Conservation (phyloP, 148 eudicot genomes). For the Agrostemma githago region DNA sequence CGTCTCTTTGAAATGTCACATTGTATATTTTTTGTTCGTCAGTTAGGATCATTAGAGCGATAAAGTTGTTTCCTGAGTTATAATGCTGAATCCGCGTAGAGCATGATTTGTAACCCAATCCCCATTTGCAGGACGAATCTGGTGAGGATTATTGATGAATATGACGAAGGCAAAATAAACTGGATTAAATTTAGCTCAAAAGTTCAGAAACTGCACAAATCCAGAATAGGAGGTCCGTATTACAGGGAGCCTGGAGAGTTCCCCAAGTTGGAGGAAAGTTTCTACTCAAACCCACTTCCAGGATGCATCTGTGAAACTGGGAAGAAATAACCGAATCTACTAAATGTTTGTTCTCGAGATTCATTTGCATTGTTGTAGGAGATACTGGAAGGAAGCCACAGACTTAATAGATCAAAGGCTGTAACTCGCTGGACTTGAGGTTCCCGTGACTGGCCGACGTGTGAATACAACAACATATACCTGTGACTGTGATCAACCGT, state of each 20-base stretch:
- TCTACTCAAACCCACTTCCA: constrained; percentile 92
- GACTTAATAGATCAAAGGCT: neutral
- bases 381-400: neutral
- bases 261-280: constrained; percentile 93
- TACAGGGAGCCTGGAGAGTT: constrained; percentile 72
- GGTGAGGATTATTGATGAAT: constrained; percentile 67
- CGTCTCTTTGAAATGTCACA: neutral
- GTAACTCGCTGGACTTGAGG: neutral
- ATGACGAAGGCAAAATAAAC: constrained; percentile 62
- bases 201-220: constrained; percentile 71
- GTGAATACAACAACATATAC: neutral
- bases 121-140: constrained; percentile 61
- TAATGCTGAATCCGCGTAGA: neutral
- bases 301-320: constrained; percentile 73
- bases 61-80: neutral
- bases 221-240: constrained; percentile 69
- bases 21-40: neutral
- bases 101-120: neutral
- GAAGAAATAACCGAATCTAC: constrained; percentile 15
- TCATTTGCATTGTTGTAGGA: neutral
- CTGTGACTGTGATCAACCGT: neutral
- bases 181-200: constrained; percentile 76
- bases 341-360: neutral
- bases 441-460: neutral
- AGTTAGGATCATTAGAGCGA: neutral